Evolutionary conservation across 805 yeast species (phyloP), one percentile per base, ranked within the genome.

Genomic region (Lipomyces yamanashiensis): DNA sequence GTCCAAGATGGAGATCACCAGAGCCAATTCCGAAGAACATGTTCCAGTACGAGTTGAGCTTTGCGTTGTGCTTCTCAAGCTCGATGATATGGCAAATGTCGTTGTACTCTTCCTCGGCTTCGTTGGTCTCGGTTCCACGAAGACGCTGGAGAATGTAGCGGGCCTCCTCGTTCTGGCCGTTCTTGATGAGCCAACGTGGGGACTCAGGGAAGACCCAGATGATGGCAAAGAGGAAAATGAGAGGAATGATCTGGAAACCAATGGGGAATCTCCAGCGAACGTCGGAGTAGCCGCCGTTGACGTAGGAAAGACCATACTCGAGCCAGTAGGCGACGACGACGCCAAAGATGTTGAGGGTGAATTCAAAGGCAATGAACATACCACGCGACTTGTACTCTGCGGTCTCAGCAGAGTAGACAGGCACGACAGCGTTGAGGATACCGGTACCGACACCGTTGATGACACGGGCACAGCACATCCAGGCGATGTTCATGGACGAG

Each of bases 171-270:
- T 88, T 74, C 62, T 86, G 79, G 74, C 88, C 86, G 67, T 87
- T 85, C 72, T 85, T 85, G 12, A 90, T 90, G 72, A 82, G 87
- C 75, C 80, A 91, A 63, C 97, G 79, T 0, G 97, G 97, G 48
- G 91, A 84, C 73, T 91, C 97, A 0, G 97, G 97, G 37, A 90
- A 76, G 45, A 84, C 81, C 62, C 77, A 71, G 43, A 78, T 77
- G 17, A 34, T 77, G 33, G 51, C 86, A 86, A 88, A 90, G 87
- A 39, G 87, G 74, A 59, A 87, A 72, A 54, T 87, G 76, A 61
- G 87, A 71, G 85, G 86, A 41, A 86, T 64, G 62, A 85, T 79
- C 74, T 87, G 92, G 72, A 87, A 78, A 0, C 87, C 86, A 64
- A 87, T 80, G n/a, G 91, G 90, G 72, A 87, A 80, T 77, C 92